phyloP scores from a whole-genome alignment of 2,329 filamentous ascomycete species.

The Rutstroemia sp. region DNA sequence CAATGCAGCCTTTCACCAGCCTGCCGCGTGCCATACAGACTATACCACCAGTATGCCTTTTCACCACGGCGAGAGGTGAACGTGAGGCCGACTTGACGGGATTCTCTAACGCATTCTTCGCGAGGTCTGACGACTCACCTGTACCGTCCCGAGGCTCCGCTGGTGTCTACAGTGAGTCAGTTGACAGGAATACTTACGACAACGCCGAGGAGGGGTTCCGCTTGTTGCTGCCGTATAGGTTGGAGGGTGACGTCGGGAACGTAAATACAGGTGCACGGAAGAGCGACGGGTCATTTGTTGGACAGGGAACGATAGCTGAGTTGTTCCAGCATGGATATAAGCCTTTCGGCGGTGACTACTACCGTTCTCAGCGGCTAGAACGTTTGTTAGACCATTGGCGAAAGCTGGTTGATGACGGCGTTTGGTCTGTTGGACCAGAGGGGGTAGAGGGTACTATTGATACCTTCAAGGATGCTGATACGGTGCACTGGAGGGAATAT shows the following conservation, averaged over 20 bases:
- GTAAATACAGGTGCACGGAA: slow-evolving; percentile 1
- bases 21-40: neutral
- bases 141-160: neutral
- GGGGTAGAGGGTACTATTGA: slow-evolving; percentile 10
- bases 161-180: slow-evolving; percentile 7
- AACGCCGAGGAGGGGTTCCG: slow-evolving; percentile 2
- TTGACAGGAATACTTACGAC: slow-evolving; percentile 7
- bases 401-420: slow-evolving; percentile 8
- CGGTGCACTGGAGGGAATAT: slow-evolving; percentile 13
- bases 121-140: neutral
- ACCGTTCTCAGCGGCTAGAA: slow-evolving; percentile 6
- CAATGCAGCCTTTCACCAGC: neutral
- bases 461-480: slow-evolving; percentile 11
- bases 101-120: neutral
- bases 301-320: slow-evolving; percentile 2
- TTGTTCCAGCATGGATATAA: slow-evolving; percentile 8
- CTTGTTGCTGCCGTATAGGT: neutral
- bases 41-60: neutral
- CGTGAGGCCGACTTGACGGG: neutral
- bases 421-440: slow-evolving; percentile 11
- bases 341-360: slow-evolving; percentile 1
- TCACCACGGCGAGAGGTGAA: neutral
- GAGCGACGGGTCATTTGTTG: slow-evolving; percentile 1
- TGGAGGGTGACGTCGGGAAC: neutral
- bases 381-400: slow-evolving; percentile 9